Base-by-base conservation (phyloP, 768 basidiomycete genomes). In the Suillus fuscotomentosus region DNA sequence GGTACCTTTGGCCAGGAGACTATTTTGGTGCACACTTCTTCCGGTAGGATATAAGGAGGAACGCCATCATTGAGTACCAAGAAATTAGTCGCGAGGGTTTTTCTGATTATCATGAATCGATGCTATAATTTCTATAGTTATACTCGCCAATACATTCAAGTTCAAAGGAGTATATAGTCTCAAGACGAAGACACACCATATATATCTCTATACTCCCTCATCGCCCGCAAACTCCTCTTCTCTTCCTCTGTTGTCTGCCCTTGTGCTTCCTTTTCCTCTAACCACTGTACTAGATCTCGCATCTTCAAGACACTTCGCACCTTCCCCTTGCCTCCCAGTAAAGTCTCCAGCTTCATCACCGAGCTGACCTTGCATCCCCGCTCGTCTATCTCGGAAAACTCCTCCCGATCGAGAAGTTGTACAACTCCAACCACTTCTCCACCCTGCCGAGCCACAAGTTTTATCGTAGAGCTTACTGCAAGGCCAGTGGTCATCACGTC, bases 401-500 rank as follows among this genome's bases (percentile, higher is more conserved):
- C 82, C 63, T 80, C 71, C 75, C 84, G 82, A 73, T 99, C 95
- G 6, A 99, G 82, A 53, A 89, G 83, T 72, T 95, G 89, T 8
- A 97, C 84, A 22, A 97, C 91, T 1, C 97, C 97, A 0, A 95
- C 91, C 8, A 97, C 88, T 61, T 90, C 82, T 0, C 96, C 95
- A 2, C 90, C 91, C 45, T 84, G 82, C 57, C 78, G 73, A 42
- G 76, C 75, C 20, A 99, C 89, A 9, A 88, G 86, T 54, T 88
- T 86, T 59, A 97, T 90, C 3, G 95, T 91, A 41, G 87, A 85
- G 10, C 95, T 85, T 38, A 95, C 88, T 5, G 97, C 97, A 27
- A 90, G 97, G 15, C 92, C 92, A 13, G 90, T 86, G 2, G 97
- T 99, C 83, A 98, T 94, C 60, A 99, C 97, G 69, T 99, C 97